Evolutionary conservation across 352 stramenopile species (phyloP), one percentile per base, ranked within the genome.

Genomic region (Phytophthora podocarpi): DNA sequence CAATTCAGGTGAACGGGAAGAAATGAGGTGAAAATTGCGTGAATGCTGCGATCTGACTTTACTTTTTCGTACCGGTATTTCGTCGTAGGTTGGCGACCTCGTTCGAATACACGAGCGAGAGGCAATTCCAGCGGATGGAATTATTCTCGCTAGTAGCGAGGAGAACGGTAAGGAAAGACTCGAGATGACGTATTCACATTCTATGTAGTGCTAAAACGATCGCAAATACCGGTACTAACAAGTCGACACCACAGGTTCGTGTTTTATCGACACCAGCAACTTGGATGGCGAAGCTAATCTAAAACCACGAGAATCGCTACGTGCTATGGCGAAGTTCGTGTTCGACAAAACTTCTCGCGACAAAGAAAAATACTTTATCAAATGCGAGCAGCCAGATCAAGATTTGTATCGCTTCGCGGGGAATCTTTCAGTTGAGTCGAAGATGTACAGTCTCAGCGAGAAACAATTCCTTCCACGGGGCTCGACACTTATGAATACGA

Each of bases 121-220:
- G 24, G 64, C 83, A 7, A 91, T 98, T 39, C 93, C 96, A 3
- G 94, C 95, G 0, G 96, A 98, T 64, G 76, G 97, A 6, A 80
- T 98, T 5, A 70, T 98, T 26, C 68, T 98, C 2, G 76, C 87
- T 1, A 92, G 83, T 40, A 90, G 73, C 34, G 88, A 97, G 53
- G 75, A 90, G 5, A 79, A 95, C 23, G 93, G 80, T 87, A 48
- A 20, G 21, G 6, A n/a, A n/a, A n/a, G n/a, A n/a, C n/a, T n/a
- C n/a, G n/a, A n/a, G n/a, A n/a, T n/a, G n/a, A n/a, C n/a, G n/a
- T n/a, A n/a, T n/a, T n/a, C n/a, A n/a, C n/a, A n/a, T n/a, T n/a
- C n/a, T n/a, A n/a, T n/a, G n/a, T n/a, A n/a, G n/a, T n/a, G n/a
- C n/a, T n/a, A n/a, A n/a, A n/a, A n/a, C n/a, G n/a, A n/a, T n/a